A percentile compares a stretch with the other conserved stretches of the same genome.
These are phyloP conservation scores for Plasmodiophora brassicae DNA, from an alignment of 208 protist species.

Conservation along the genomic window DNA sequence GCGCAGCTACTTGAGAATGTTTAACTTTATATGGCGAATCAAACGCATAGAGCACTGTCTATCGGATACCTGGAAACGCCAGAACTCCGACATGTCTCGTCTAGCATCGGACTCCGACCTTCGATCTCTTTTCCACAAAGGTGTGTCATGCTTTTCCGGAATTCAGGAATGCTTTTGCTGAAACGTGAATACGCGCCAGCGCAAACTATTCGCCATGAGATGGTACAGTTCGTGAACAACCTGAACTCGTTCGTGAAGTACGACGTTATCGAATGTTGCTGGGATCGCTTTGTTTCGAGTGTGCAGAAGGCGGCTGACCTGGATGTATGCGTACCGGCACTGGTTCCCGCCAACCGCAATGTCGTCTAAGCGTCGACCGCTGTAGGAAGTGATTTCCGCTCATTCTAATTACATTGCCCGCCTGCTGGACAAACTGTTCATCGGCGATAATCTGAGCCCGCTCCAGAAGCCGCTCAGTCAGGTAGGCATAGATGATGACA, in stretches of 20 bases:
- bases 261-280: background rate
- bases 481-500: background rate
- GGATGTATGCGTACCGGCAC: background rate
- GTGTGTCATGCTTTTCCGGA: background rate
- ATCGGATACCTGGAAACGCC: background rate
- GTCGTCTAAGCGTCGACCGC: background rate
- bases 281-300: background rate
- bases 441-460: background rate
- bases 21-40: background rate
- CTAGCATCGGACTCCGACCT: too few species aligned
- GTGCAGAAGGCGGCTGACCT: background rate
- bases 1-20: background rate
- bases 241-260: background rate
- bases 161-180: too few species aligned
- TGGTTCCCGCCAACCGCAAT: background rate
- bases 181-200: too few species aligned
- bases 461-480: background rate
- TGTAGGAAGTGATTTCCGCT: background rate
- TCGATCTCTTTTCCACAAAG: too few species aligned
- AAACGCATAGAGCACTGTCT: background rate
- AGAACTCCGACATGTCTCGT: too few species aligned
- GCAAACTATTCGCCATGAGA: constrained; percentile 19
- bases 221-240: constrained; percentile 26
- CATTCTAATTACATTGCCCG: background rate
- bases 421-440: background rate